These are phyloP conservation scores for Saccharum hybrid DNA, from an alignment of 202 grass and related monocot genomes.

Conservation along the genomic window DNA sequence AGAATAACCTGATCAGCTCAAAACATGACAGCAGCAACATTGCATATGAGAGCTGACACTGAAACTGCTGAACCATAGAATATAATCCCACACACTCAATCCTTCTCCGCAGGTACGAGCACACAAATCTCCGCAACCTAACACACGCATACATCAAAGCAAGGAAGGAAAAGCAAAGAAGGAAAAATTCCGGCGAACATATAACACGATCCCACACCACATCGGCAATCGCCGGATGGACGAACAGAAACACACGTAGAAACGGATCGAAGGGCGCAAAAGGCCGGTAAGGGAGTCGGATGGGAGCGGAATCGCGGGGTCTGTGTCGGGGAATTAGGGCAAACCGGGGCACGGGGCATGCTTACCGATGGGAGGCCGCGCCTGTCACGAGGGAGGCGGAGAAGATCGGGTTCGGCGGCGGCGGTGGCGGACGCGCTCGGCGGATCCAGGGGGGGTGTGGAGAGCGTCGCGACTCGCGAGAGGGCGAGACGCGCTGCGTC, in stretches of 20 bases:
- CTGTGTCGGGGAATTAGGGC: constrained; percentile 1
- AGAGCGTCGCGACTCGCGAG: neutral
- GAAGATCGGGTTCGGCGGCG: neutral
- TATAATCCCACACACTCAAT: neutral
- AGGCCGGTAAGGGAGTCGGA: neutral
- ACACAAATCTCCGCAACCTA: constrained; percentile 11
- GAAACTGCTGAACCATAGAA: neutral
- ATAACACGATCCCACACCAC: constrained; percentile 14
- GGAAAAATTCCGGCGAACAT: constrained; percentile 14
- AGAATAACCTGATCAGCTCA: constrained; percentile 13
- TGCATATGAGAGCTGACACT: neutral
- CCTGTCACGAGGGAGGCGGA: neutral
- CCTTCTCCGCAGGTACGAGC: neutral
- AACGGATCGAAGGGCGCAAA: neutral
- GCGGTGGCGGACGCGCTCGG: neutral
- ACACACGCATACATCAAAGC: neutral
- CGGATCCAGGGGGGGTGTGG: neutral
- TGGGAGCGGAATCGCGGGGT: neutral
- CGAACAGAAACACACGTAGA: no score
- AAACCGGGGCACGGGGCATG: neutral
- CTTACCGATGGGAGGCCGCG: constrained; percentile 24
- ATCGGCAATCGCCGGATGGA: neutral
- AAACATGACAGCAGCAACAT: constrained; percentile 10
- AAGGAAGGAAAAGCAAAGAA: neutral
- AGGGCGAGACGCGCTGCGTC: neutral